A percentile compares a stretch with the other conserved stretches of the same genome.
phyloP scores from a whole-genome alignment of 768 basidiomycete genomes.

The Lyophyllum shimeji region DNA sequence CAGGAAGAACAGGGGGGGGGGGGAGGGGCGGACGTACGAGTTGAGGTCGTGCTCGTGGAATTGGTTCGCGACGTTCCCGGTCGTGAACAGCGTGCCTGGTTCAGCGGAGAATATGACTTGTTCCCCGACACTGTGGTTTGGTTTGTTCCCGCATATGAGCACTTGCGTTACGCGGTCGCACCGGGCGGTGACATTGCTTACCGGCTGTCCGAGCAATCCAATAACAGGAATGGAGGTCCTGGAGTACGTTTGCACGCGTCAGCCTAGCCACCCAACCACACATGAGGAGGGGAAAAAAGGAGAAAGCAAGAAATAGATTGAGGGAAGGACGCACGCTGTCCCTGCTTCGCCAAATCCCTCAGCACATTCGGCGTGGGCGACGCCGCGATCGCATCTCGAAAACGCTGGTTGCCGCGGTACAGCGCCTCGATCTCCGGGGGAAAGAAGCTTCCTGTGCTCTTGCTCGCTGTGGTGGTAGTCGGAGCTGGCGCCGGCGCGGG shows the following conservation, averaged over 20 bases:
- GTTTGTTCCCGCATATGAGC: too few relatives aligned
- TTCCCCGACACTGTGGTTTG: slow-evolving; percentile 28
- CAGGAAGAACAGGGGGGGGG: neutral
- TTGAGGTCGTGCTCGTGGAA: slow-evolving; percentile 34
- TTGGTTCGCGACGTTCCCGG: slow-evolving; percentile 41
- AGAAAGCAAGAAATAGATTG: too few relatives aligned
- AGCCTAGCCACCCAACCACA: neutral
- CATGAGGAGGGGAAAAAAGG: neutral
- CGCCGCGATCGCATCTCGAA: slow-evolving; percentile 13
- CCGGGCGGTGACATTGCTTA: neutral
- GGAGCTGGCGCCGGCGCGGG: too few relatives aligned
- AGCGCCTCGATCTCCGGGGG: slow-evolving; percentile 17
- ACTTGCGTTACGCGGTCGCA: neutral
- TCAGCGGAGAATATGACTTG: slow-evolving; percentile 37
- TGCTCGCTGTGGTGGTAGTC: neutral
- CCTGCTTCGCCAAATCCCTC: slow-evolving; percentile 14
- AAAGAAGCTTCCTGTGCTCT: slow-evolving; percentile 5
- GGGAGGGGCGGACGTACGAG: slow-evolving; percentile 24
- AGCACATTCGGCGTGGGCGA: slow-evolving; percentile 15
- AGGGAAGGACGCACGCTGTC: slow-evolving; percentile 12
- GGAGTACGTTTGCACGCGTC: neutral
- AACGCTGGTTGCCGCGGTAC: slow-evolving; percentile 18
- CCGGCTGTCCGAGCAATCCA: slow-evolving; percentile 40
- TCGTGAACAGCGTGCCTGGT: slow-evolving; percentile 37
- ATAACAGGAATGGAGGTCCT: slow-evolving; percentile 38